Evolutionary conservation across 116 monocot species (phyloP), one percentile per base, ranked within the genome.

Genomic region (Dioscorea cayenensis): DNA sequence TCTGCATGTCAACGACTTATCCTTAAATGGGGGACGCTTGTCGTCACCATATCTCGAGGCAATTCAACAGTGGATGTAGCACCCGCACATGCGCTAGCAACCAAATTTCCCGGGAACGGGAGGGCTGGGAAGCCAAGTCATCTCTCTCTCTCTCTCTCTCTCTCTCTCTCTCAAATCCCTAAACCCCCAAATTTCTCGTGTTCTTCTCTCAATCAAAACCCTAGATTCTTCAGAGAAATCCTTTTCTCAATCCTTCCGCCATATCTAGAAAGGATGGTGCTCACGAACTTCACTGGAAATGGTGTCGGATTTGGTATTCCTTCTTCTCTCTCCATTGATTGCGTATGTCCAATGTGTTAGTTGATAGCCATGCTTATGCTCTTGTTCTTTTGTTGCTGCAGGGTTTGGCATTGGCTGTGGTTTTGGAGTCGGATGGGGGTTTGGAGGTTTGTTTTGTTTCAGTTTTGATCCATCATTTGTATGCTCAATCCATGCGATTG

Each of bases 351-450:
- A 38, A 21, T 10, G n/a, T 21, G 11, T 69, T 14, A 43, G 51
- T 27, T 1, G 3, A 35, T 21, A 18, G 50, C 3, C 21, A 14
- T 66, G 58, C 22, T 67, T 71, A 48, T 50, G 38, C 8, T 60
- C 16, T 67, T 19, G 11, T 66, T 77, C 28, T 37, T 21, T 73
- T 58, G 17, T 55, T 68, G 62, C 77, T 68, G 62, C 77, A 92
- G 96, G 92, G 50, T 96, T 96, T 76, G 92, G 96, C 27, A 64
- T 84, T 67, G 90, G 96, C n/a, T 96, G 96, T 62, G 96, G 96
- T 48, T 96, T 96, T 76, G 96, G 96, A 72, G 71, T 96, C 43
- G 96, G 96, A 75, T 96, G 96, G 96, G 96, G 96, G 0, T 96
- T 96, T 69, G 96, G 96, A 86, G 96, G 96, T 88, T 23, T 25